These are phyloP conservation scores for Suhomyces pyralidae DNA, from an alignment of 805 yeast species.

Conservation along the genomic window DNA sequence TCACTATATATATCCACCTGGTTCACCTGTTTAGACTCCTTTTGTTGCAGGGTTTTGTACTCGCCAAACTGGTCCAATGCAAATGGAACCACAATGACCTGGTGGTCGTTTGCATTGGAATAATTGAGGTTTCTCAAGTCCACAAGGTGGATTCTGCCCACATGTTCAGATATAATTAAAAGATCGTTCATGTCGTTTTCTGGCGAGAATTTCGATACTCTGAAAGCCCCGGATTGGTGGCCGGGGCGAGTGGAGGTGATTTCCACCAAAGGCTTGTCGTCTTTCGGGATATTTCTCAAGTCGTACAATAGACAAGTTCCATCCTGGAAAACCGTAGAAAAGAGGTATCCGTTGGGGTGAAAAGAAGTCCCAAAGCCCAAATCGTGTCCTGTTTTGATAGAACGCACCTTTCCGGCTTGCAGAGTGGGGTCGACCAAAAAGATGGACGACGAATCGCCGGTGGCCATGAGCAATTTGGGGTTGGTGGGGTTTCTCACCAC, in stretches of 20 bases:
- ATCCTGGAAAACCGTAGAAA: constrained; percentile 82
- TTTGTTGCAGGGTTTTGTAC: constrained; percentile 10
- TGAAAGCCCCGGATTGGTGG: constrained; percentile 60
- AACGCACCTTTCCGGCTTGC: constrained; percentile 23
- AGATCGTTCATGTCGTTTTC: constrained; percentile 67
- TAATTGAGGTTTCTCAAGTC: constrained; percentile 63
- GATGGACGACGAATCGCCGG: constrained; percentile 76
- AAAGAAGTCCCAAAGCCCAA: constrained; percentile 82
- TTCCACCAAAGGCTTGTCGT: constrained; percentile 47
- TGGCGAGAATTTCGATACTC: constrained; percentile 52
- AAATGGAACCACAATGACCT: constrained; percentile 66
- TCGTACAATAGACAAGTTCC: constrained; percentile 80
- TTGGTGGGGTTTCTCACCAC: constrained; percentile 57
- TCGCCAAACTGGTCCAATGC: constrained; percentile 40
- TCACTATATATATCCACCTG: background rate
- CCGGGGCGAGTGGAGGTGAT: constrained; percentile 59
- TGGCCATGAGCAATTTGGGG: constrained; percentile 41
- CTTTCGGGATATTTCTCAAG: constrained; percentile 49
- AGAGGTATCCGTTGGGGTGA: constrained; percentile 68
- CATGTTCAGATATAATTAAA: constrained; percentile 76
- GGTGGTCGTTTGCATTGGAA: constrained; percentile 52
- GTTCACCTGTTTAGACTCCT: background rate
- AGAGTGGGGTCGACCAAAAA: constrained; percentile 51
- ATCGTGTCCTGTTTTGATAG: constrained; percentile 60
- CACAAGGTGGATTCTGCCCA: constrained; percentile 79